A percentile compares a stretch with the other conserved stretches of the same genome.
Conservation (phyloP, 2,329 filamentous ascomycete species). For the Ambrosiella beaveri region DNA sequence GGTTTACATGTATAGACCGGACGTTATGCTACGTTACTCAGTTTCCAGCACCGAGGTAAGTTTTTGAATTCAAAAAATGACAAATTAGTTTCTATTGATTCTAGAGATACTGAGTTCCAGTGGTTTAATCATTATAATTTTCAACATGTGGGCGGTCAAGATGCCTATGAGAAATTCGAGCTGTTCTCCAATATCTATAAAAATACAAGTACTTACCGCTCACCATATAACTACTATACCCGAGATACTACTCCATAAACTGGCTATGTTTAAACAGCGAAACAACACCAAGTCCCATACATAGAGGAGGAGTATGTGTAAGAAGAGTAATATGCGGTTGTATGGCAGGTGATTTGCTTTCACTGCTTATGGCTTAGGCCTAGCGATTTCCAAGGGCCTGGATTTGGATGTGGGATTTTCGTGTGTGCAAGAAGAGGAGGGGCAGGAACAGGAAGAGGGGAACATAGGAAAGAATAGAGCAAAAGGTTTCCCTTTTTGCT, state of each 20-base stretch:
- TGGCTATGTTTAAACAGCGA: background rate
- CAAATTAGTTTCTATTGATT: too few relatives aligned
- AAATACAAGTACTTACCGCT: too few relatives aligned
- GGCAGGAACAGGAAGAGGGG: slow-evolving; percentile 1
- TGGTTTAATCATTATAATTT: too few relatives aligned
- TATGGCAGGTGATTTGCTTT: background rate
- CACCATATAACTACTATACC: background rate
- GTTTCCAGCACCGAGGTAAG: too few relatives aligned
- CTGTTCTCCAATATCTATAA: too few relatives aligned
- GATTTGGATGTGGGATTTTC: background rate
- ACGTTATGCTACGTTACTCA: too few relatives aligned
- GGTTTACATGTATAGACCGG: too few relatives aligned
- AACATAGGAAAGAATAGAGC: background rate
- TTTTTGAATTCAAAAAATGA: too few relatives aligned
- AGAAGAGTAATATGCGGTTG: background rate
- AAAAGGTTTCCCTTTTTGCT: background rate
- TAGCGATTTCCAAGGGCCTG: background rate
- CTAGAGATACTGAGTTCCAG: too few relatives aligned
- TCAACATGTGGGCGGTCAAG: too few relatives aligned
- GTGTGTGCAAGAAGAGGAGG: background rate
- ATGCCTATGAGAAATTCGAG: too few relatives aligned
- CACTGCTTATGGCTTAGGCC: background rate
- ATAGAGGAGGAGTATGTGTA: background rate
- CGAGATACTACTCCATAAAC: background rate
- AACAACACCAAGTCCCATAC: background rate